Percentiles rank a stretch among this genome's conserved stretches.
These are phyloP conservation scores for Babesia ovis DNA, from an alignment of 169 alveolate species.

Conservation along the genomic window DNA sequence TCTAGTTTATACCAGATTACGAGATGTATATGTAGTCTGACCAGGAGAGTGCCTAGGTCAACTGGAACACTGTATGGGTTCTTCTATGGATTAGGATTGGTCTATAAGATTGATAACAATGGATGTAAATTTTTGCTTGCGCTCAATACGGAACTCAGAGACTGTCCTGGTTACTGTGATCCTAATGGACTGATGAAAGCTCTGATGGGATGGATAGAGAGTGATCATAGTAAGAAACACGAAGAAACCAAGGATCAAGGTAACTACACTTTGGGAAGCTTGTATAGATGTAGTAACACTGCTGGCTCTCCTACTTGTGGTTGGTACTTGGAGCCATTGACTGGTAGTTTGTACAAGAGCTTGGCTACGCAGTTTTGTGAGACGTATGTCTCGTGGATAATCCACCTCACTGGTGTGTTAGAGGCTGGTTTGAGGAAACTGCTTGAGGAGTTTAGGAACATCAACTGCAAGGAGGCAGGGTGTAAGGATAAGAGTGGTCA, in stretches of 20 bases:
- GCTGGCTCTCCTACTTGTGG: conserved; percentile 2
- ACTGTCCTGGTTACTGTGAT: too few relatives aligned
- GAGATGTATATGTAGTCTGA: neutral
- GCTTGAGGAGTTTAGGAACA: neutral
- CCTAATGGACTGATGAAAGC: neutral
- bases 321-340: neutral
- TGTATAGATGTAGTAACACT: neutral
- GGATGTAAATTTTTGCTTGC: too few relatives aligned
- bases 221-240: neutral
- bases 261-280: neutral
- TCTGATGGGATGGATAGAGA: too few relatives aligned
- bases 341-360: neutral
- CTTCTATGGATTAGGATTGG: neutral
- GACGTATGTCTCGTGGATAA: neutral
- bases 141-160: too few relatives aligned
- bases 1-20: neutral
- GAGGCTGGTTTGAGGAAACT: neutral
- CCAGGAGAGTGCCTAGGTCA: neutral
- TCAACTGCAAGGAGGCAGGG: neutral
- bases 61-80: neutral
- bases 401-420: neutral
- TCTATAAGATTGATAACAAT: neutral
- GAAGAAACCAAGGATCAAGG: too few relatives aligned
- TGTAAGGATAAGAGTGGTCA: neutral
- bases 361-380: neutral